These are phyloP conservation scores for Trichoderma guizhouense DNA, from an alignment of 2,329 filamentous ascomycete species.

Conservation along the genomic window DNA sequence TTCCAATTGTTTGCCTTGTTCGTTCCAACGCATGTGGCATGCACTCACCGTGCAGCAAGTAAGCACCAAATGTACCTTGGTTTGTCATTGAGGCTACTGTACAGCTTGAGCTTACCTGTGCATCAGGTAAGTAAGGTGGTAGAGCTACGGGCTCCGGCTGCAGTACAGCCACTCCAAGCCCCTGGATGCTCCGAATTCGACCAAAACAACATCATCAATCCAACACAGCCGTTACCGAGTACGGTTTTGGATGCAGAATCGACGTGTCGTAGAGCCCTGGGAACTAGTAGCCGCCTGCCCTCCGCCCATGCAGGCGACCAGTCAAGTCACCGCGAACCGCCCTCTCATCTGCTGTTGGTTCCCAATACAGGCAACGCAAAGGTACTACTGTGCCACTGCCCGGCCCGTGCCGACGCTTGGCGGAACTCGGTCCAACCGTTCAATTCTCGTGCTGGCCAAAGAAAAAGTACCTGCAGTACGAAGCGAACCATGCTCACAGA, in stretches of 20 bases:
- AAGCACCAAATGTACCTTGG: background rate
- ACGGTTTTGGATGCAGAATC: background rate
- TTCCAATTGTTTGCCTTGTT: background rate
- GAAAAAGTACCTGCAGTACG: background rate
- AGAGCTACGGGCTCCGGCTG: too few species aligned
- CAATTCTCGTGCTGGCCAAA: background rate
- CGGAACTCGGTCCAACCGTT: background rate
- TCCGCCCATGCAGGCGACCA: background rate
- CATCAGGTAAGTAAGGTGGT: background rate
- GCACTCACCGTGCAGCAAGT: background rate
- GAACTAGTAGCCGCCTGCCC: background rate
- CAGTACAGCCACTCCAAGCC: background rate
- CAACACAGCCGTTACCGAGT: background rate
- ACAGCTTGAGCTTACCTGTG: background rate
- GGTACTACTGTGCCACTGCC: conserved; percentile 1
- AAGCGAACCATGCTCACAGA: background rate
- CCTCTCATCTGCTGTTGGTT: background rate
- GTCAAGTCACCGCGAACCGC: background rate
- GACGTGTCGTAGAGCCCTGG: background rate
- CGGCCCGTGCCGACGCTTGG: conserved; percentile 16
- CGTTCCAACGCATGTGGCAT: background rate
- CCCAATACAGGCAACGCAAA: background rate
- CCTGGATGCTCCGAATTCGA: background rate
- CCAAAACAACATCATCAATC: background rate
- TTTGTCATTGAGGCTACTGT: background rate